Evolutionary conservation across 805 yeast species (phyloP).

Genomic region (Wickerhamiella parazyma): DNA sequence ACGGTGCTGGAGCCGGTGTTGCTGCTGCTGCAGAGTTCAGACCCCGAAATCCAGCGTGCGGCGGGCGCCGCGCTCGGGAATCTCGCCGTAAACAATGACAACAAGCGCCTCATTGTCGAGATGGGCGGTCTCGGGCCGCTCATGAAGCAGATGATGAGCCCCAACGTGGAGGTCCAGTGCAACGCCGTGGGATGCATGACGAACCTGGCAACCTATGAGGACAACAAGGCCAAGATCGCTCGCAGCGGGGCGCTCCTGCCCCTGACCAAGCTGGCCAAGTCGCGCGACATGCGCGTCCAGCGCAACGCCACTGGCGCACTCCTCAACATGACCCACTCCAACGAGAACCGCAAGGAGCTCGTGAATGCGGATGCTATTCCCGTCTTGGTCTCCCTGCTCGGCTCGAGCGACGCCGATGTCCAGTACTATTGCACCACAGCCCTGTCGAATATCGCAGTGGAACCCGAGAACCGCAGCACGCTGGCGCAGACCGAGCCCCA

Average conservation of each 20-base stretch:
- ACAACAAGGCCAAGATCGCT: slow-evolving; percentile 90
- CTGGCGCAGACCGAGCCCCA: slow-evolving; percentile 86
- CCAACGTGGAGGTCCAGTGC: slow-evolving; percentile 96
- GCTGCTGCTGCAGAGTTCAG: slow-evolving; percentile 70
- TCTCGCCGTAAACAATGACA: slow-evolving; percentile 90
- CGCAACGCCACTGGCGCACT: slow-evolving; percentile 98
- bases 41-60: slow-evolving; percentile 93
- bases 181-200: slow-evolving; percentile 99
- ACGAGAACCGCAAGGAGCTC: slow-evolving; percentile 88
- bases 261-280: slow-evolving; percentile 83
- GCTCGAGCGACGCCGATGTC: slow-evolving; percentile 86
- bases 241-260: slow-evolving; percentile 93
- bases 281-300: slow-evolving; percentile 90
- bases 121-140: slow-evolving; percentile 97
- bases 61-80: slow-evolving; percentile 99
- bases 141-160: slow-evolving; percentile 93
- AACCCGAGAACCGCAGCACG: slow-evolving; percentile 76
- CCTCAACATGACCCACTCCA: slow-evolving; percentile 94
- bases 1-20: slow-evolving; percentile 90
- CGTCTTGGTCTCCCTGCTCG: slow-evolving; percentile 72
- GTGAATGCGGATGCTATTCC: slow-evolving; percentile 99
- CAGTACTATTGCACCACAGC: slow-evolving; percentile 98
- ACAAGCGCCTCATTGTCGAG: slow-evolving; percentile 83
- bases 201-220: slow-evolving; percentile 94
- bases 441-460: slow-evolving; percentile 91